Percentiles rank a stretch among this genome's conserved stretches.
phyloP scores from a whole-genome alignment of 768 basidiomycete species.

The Termitomyces sp. region DNA sequence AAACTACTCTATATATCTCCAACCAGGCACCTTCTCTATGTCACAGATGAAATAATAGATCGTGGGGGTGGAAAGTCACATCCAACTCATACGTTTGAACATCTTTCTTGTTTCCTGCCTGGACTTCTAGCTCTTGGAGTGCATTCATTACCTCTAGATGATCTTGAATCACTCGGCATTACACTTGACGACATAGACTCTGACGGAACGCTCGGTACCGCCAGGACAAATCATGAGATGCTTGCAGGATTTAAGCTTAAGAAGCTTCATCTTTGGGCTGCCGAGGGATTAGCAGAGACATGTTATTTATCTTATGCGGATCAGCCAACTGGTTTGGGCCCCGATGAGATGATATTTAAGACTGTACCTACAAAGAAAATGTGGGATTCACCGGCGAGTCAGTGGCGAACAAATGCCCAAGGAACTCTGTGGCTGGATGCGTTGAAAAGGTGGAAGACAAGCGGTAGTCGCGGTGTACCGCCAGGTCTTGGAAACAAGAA shows the following conservation, averaged over 20 bases:
- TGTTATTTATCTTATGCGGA: slow-evolving; percentile 72
- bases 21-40: slow-evolving; percentile 59
- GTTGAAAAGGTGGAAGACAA: slow-evolving; percentile 41
- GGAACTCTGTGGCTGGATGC: slow-evolving; percentile 41
- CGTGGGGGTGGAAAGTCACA: slow-evolving; percentile 19
- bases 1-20: slow-evolving; percentile 66
- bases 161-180: slow-evolving; percentile 43
- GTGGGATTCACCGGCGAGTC: slow-evolving; percentile 13
- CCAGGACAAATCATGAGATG: slow-evolving; percentile 25
- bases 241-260: slow-evolving; percentile 46
- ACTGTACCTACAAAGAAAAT: slow-evolving; percentile 14
- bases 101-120: slow-evolving; percentile 74
- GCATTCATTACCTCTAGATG: slow-evolving; percentile 52
- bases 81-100: slow-evolving; percentile 55
- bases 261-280: slow-evolving; percentile 70
- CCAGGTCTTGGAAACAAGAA: slow-evolving; percentile 46
- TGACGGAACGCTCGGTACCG: slow-evolving; percentile 26
- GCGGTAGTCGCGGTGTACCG: slow-evolving; percentile 38
- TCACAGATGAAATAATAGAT: slow-evolving; percentile 43
- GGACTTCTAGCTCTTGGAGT: slow-evolving; percentile 70
- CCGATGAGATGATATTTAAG: slow-evolving; percentile 50
- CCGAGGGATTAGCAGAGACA: slow-evolving; percentile 65
- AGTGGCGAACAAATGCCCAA: slow-evolving; percentile 15
- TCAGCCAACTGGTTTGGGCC: slow-evolving; percentile 60
- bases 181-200: slow-evolving; percentile 36